Conservation (phyloP, 2,329 filamentous ascomycete genomes). For the Diplodia seriata region DNA sequence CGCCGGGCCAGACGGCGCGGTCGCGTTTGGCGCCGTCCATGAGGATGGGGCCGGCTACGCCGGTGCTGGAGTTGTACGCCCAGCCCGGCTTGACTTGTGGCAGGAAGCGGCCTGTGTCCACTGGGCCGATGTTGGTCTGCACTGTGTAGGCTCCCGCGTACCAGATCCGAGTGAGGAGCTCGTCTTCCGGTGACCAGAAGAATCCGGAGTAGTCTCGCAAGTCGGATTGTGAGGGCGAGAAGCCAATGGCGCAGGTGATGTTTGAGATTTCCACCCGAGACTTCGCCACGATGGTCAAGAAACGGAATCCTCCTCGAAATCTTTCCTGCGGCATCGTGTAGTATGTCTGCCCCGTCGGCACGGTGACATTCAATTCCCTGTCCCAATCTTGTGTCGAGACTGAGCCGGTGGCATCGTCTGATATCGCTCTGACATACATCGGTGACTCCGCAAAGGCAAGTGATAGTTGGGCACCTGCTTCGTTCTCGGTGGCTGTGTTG, state of each 20-base stretch:
- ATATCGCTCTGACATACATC: conserved; percentile 53
- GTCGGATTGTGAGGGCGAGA: conserved; percentile 58
- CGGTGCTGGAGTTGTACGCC: conserved; percentile 49
- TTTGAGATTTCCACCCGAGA: conserved; percentile 44
- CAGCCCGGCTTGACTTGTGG: conserved; percentile 21
- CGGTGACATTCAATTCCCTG: conserved; percentile 52
- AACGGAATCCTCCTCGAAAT: conserved; percentile 61
- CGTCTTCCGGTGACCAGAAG: conserved; percentile 42
- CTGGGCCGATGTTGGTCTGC: conserved; percentile 52
- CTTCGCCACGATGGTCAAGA: conserved; percentile 46
- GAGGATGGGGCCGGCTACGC: conserved; percentile 46
- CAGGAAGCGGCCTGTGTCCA: conserved; percentile 6
- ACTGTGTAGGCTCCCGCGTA: conserved; percentile 61
- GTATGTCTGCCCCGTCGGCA: conserved; percentile 40
- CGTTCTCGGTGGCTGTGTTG: conserved; percentile 53
- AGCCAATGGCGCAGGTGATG: conserved; percentile 54
- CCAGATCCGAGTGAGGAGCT: conserved; percentile 54
- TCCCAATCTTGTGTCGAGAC: conserved; percentile 54
- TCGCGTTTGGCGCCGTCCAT: conserved; percentile 53
- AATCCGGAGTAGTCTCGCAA: conserved; percentile 51
- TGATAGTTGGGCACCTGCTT: conserved; percentile 43
- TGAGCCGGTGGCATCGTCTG: conserved; percentile 50
- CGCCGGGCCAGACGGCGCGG: conserved; percentile 55
- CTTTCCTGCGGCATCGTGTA: conserved; percentile 54
- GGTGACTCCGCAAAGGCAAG: conserved; percentile 53